These are phyloP conservation scores for Solanum rostratum DNA, from an alignment of 257 asterid species.

Conservation along the genomic window DNA sequence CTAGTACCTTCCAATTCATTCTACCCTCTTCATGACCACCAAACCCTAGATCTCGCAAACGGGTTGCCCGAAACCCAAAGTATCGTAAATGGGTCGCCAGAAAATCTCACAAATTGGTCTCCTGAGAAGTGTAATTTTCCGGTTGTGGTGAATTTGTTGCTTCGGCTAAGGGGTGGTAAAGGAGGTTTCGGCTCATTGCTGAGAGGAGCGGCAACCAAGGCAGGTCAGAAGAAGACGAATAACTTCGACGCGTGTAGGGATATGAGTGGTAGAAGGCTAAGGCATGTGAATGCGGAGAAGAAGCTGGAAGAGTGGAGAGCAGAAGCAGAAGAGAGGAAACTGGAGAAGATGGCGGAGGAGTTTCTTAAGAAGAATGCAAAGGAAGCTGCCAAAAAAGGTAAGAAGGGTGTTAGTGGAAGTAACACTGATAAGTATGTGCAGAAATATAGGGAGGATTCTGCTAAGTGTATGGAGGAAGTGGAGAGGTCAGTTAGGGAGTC, in stretches of 20 bases:
- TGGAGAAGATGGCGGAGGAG: conserved; percentile 91
- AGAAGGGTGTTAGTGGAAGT: conserved; percentile 25
- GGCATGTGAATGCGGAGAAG: conserved; percentile 98
- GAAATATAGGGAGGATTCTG: conserved; percentile 77
- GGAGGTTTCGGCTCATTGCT: conserved; percentile 94
- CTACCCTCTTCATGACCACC: conserved; percentile 22
- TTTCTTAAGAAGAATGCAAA: conserved; percentile 62
- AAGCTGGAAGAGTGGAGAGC: conserved; percentile 92
- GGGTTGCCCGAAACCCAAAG: not conserved
- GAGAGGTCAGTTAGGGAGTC: conserved; percentile 78
- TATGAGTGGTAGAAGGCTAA: conserved; percentile 93
- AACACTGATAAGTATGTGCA: conserved; percentile 65
- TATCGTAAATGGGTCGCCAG: not conserved
- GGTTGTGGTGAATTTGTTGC: conserved; percentile 29
- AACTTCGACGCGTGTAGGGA: conserved; percentile 97
- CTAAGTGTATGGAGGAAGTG: conserved; percentile 73
- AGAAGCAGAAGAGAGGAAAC: conserved; percentile 72
- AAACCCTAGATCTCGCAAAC: conserved; percentile 16
- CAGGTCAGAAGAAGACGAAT: conserved; percentile 94
- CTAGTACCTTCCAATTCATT: conserved; percentile 23
- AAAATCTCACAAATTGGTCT: not conserved
- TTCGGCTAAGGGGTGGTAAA: conserved; percentile 88
- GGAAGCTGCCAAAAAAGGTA: conserved; percentile 45
- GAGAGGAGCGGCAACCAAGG: conserved; percentile 95
- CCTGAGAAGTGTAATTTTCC: conserved; percentile 17